Evolutionary conservation across 371 early-diverging fungal genomes (phyloP).

Genomic region (Chytridiales sp.): DNA sequence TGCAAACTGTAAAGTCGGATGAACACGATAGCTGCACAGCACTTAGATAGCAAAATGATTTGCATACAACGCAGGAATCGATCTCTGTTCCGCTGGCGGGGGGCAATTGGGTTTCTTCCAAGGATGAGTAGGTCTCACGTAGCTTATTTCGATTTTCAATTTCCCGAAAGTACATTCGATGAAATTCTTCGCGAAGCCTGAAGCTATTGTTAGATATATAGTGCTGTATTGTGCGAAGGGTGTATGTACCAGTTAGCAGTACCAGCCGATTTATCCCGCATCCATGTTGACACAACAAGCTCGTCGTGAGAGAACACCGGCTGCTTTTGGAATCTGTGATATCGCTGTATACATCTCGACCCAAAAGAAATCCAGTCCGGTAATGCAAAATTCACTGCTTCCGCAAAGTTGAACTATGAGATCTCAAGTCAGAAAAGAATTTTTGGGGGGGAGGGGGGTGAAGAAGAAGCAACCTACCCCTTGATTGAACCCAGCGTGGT

Average conservation of each 20-base stretch:
- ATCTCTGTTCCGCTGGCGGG: no score
- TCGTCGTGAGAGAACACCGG: conserved; percentile 96
- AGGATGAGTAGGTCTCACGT: conserved; percentile 45
- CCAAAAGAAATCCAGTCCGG: conserved; percentile 89
- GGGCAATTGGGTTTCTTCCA: no score
- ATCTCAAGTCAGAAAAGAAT: no score
- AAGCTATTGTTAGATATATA: background rate
- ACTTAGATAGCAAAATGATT: conserved; percentile 70
- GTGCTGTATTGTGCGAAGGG: background rate
- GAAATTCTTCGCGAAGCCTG: conserved; percentile 57
- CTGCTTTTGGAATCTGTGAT: conserved; percentile 70
- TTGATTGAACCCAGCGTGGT: conserved; percentile 96
- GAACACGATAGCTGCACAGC: conserved; percentile 65
- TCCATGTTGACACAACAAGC: conserved; percentile 59
- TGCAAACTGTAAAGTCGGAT: conserved; percentile 35
- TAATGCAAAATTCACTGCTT: conserved; percentile 95
- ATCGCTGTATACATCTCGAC: conserved; percentile 73
- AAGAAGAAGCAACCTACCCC: conserved; percentile 59
- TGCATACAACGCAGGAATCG: conserved; percentile 71
- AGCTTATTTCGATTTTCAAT: conserved; percentile 50
- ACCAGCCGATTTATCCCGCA: conserved; percentile 31
- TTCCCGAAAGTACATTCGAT: conserved; percentile 61
- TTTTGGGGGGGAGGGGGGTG: background rate
- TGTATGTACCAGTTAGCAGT: conserved; percentile 53
- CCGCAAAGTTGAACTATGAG: conserved; percentile 89